Conservation (phyloP, 257 asterid species). For the Solanum etuberosum region DNA sequence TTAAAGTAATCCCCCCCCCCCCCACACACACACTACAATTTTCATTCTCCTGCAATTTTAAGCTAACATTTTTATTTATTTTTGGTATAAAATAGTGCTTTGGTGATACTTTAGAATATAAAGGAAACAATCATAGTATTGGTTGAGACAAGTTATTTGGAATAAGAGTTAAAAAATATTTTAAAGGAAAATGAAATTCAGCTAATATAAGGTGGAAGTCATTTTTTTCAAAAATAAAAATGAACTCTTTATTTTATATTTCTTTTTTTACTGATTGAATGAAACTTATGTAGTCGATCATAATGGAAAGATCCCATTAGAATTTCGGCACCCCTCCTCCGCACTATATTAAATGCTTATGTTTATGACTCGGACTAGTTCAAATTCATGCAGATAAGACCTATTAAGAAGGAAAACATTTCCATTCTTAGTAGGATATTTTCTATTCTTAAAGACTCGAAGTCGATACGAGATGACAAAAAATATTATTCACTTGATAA, state of each 20-base stretch:
- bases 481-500: neutral
- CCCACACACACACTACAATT: neutral
- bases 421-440: neutral
- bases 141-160: neutral
- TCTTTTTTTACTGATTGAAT: too few species aligned
- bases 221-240: too few species aligned
- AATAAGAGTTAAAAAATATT: too few species aligned
- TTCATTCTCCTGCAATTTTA: neutral
- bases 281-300: too few species aligned
- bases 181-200: too few species aligned
- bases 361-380: neutral
- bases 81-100: neutral
- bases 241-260: too few species aligned
- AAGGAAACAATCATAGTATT: neutral
- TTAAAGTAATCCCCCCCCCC: neutral
- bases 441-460: neutral
- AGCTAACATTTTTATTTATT: neutral
- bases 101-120: neutral
- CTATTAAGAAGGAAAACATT: neutral
- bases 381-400: neutral
- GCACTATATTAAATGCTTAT: neutral
- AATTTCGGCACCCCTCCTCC: too few species aligned
- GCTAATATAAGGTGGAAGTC: too few species aligned
- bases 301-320: too few species aligned
- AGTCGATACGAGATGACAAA: neutral